These are phyloP conservation scores for Bromus sterilis DNA, from an alignment of 176 grass and related monocot genomes.

Conservation along the genomic window DNA sequence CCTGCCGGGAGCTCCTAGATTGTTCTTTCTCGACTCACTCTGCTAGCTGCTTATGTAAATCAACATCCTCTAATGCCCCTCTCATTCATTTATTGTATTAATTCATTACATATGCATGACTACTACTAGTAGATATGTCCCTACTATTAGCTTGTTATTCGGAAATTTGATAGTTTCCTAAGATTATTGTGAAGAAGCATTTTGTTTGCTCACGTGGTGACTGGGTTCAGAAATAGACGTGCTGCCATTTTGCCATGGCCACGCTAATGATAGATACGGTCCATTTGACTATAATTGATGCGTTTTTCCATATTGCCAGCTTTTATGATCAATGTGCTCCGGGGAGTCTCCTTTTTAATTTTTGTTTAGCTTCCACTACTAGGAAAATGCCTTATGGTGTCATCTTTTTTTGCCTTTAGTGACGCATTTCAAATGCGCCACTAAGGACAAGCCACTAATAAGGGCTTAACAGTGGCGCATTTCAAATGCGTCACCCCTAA, in stretches of 20 bases:
- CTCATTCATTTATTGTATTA: neutral
- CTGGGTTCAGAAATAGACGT: neutral
- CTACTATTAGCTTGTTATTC: neutral
- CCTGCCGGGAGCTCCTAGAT: neutral
- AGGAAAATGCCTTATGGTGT: too few species aligned
- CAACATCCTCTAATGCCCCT: neutral
- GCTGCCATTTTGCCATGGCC: neutral
- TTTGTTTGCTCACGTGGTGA: neutral
- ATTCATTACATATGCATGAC: neutral
- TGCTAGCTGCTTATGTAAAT: neutral
- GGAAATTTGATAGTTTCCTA: too few species aligned
- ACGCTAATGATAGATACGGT: neutral
- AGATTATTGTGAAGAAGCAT: neutral
- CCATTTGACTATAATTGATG: neutral
- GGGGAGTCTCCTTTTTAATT: too few species aligned
- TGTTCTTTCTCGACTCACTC: neutral
- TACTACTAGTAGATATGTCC: neutral
- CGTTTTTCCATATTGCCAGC: neutral
- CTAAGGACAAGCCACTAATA: too few species aligned
- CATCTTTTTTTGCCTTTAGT: too few species aligned
- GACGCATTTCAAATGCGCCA: too few species aligned
- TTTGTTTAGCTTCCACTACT: too few species aligned
- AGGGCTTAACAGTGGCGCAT: too few species aligned
- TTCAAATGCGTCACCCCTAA: too few species aligned
- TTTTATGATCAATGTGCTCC: slow-evolving; percentile 9